These are phyloP conservation scores for Circinella minor DNA, from an alignment of 371 early-diverging fungal genomes.

Conservation along the genomic window DNA sequence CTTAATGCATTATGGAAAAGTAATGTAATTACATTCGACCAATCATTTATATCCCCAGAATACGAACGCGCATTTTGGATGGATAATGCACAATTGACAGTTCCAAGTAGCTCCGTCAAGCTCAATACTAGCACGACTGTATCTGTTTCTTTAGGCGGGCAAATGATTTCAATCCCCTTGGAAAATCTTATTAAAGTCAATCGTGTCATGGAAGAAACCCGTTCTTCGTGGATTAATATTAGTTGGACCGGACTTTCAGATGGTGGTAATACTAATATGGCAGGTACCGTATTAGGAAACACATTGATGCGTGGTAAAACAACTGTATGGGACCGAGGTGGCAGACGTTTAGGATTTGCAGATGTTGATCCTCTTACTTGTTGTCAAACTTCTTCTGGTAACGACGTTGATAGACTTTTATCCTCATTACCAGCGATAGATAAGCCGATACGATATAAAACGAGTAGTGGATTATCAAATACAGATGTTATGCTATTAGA, in stretches of 20 bases:
- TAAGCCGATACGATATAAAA: too few species aligned
- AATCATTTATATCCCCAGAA: conserved; percentile 14
- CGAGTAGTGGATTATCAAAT: background rate
- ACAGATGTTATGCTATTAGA: background rate
- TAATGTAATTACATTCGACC: conserved; percentile 16
- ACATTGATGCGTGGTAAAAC: conserved; percentile 43
- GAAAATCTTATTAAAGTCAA: conserved; percentile 20
- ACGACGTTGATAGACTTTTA: conserved; percentile 6
- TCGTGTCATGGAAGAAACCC: background rate
- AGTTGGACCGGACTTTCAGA: conserved; percentile 24
- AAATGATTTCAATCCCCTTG: conserved; percentile 3
- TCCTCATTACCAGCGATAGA: background rate
- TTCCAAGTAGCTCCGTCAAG: conserved; percentile 13
- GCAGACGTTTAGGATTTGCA: conserved; percentile 21
- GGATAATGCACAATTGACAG: conserved; percentile 15
- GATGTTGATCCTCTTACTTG: conserved; percentile 7
- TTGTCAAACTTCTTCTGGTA: conserved; percentile 13
- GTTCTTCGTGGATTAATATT: conserved; percentile 19
- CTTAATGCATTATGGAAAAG: conserved; percentile 36
- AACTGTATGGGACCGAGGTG: conserved; percentile 44
- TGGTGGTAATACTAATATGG: conserved; percentile 14
- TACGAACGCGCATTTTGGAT: conserved; percentile 26
- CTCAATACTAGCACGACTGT: conserved; percentile 9
- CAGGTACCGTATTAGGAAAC: conserved; percentile 45
- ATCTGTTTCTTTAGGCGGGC: conserved; percentile 16